Percentiles rank a stretch among this genome's conserved stretches.
Evolutionary conservation across 1,139 yeast genomes (phyloP).

Genomic region (Debaryomyces udenii): DNA sequence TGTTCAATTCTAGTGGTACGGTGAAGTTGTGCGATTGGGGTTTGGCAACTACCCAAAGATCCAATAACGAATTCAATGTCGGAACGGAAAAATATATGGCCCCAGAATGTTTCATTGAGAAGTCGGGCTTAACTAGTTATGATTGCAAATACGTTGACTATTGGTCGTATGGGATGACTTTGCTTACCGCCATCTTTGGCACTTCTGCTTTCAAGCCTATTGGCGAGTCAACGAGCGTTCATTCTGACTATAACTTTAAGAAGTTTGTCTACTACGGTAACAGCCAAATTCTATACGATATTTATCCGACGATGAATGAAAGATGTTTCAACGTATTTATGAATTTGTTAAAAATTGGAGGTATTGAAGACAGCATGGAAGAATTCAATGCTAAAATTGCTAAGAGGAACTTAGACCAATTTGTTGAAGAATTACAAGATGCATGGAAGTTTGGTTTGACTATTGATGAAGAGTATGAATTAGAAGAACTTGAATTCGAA

Average conservation of each 20-base stretch:
- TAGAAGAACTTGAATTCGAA: constrained; percentile 17
- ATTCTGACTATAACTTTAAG: constrained; percentile 40
- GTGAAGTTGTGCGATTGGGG: constrained; percentile 63
- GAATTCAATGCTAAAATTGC: constrained; percentile 29
- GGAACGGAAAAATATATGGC: constrained; percentile 65
- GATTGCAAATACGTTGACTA: constrained; percentile 42
- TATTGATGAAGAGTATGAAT: constrained; percentile 35
- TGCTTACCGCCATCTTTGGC: constrained; percentile 53
- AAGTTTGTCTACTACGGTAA: constrained; percentile 39
- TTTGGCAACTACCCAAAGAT: constrained; percentile 42
- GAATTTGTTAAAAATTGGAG: constrained; percentile 37
- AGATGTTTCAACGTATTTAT: constrained; percentile 39
- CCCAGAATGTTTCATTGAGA: constrained; percentile 44
- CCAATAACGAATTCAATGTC: constrained; percentile 48
- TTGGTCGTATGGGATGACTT: constrained; percentile 48
- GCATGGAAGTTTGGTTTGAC: constrained; percentile 39
- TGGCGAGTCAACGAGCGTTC: constrained; percentile 19
- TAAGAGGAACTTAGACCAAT: constrained; percentile 32
- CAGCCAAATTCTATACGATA: constrained; percentile 41
- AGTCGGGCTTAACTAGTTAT: constrained; percentile 27
- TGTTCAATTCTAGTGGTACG: constrained; percentile 40
- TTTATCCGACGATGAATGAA: constrained; percentile 44
- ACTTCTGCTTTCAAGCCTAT: constrained; percentile 45
- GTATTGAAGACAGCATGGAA: constrained; percentile 35
- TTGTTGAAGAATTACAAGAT: constrained; percentile 31